A percentile compares a stretch with the other conserved stretches of the same genome.
phyloP scores from a whole-genome alignment of 2,329 filamentous ascomycete species.

The Aaosphaeria arxii region DNA sequence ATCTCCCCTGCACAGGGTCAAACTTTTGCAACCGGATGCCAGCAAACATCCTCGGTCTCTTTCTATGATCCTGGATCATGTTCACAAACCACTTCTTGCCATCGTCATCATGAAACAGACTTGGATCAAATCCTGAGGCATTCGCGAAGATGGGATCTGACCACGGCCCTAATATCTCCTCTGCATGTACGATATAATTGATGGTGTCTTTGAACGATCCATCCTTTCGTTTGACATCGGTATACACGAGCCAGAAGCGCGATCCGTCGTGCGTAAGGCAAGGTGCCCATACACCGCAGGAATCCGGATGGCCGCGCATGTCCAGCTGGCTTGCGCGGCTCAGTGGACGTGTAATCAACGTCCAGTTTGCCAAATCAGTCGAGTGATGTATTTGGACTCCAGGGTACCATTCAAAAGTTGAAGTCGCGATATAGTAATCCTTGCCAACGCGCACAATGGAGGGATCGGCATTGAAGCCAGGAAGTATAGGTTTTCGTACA shows the following conservation, averaged over 20 bases:
- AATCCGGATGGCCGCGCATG: conserved; percentile 51
- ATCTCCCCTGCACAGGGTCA: conserved; percentile 46
- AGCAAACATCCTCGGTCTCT: conserved; percentile 43
- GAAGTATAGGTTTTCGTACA: conserved; percentile 52
- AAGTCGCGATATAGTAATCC: conserved; percentile 60
- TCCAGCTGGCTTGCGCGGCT: conserved; percentile 52
- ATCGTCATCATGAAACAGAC: conserved; percentile 34
- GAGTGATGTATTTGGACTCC: conserved; percentile 61
- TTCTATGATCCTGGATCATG: conserved; percentile 34
- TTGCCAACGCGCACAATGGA: conserved; percentile 50
- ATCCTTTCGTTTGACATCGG: conserved; percentile 67
- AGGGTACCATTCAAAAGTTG: conserved; percentile 62
- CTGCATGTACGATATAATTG: conserved; percentile 59
- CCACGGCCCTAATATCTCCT: conserved; percentile 57
- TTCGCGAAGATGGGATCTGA: conserved; percentile 60
- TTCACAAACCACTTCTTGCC: conserved; percentile 38
- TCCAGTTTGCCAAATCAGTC: conserved; percentile 52
- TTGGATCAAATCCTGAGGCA: conserved; percentile 61
- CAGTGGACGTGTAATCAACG: conserved; percentile 52
- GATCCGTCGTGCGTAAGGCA: conserved; percentile 61
- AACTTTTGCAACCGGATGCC: conserved; percentile 61
- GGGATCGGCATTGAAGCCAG: conserved; percentile 62
- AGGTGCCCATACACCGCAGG: conserved; percentile 60
- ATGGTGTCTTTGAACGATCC: conserved; percentile 63
- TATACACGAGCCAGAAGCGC: conserved; percentile 63